phyloP scores from a whole-genome alignment of 2,329 filamentous ascomycete species.

The Stemphylium beticola region DNA sequence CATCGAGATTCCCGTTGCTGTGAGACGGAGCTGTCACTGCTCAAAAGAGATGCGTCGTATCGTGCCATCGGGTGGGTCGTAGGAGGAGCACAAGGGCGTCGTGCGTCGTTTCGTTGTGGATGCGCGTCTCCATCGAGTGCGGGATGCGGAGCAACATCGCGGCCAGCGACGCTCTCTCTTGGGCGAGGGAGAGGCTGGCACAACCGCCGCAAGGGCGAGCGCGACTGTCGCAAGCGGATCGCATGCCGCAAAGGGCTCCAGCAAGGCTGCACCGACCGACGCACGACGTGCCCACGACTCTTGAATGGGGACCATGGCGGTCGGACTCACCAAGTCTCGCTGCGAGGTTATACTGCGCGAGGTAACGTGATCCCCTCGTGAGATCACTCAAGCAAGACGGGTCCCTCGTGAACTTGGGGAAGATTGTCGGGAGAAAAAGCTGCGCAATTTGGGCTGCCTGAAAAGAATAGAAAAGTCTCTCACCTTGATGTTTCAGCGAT shows the following conservation, averaged over 20 bases:
- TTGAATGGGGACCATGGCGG: slow-evolving; percentile 1
- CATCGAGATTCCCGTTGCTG: slow-evolving; percentile 38
- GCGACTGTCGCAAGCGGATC: slow-evolving; percentile 17
- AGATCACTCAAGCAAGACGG: neutral
- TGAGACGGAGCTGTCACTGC: slow-evolving; percentile 48
- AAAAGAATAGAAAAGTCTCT: slow-evolving; percentile 2
- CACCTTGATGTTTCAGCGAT: slow-evolving; percentile 1
- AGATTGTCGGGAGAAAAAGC: neutral
- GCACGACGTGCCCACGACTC: neutral
- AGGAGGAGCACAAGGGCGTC: slow-evolving; percentile 37
- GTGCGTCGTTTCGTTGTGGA: slow-evolving; percentile 39
- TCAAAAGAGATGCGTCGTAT: slow-evolving; percentile 37
- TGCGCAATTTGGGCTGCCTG: neutral
- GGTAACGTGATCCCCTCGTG: slow-evolving; percentile 1
- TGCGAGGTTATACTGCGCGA: slow-evolving; percentile 6
- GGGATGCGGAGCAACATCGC: slow-evolving; percentile 30
- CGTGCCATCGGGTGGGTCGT: slow-evolving; percentile 29
- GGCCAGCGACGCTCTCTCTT: slow-evolving; percentile 11
- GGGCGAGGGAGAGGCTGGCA: slow-evolving; percentile 15
- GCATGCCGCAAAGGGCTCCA: slow-evolving; percentile 5
- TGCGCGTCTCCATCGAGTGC: slow-evolving; percentile 34
- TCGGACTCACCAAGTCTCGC: slow-evolving; percentile 8
- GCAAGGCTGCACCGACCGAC: neutral
- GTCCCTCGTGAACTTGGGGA: slow-evolving; percentile 5
- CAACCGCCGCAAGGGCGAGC: slow-evolving; percentile 16